Evolutionary conservation across 164 flowering plant species (phyloP).

Genomic region (Warburgia ugandensis): DNA sequence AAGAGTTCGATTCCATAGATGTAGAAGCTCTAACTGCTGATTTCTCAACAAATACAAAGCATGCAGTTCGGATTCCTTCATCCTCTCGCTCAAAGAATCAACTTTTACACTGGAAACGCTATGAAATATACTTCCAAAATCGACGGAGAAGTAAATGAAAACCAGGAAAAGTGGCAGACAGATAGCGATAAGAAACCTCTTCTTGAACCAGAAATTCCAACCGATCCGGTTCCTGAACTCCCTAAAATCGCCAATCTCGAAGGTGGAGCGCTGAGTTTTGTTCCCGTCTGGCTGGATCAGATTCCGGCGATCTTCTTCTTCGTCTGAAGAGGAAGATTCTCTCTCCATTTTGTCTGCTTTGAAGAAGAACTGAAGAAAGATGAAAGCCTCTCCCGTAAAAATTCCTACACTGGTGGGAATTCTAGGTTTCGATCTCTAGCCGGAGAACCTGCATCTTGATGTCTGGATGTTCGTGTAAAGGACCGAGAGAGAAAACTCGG

Average conservation of each 20-base stretch:
- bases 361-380: no score
- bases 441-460: no score
- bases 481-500: no score
- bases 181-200: slow-evolving; percentile 42
- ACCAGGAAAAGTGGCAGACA: slow-evolving; percentile 39
- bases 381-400: no score
- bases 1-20: slow-evolving; percentile 53
- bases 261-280: slow-evolving; percentile 10
- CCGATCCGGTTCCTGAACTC: slow-evolving; percentile 8
- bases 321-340: slow-evolving; percentile 39
- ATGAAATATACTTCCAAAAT: slow-evolving; percentile 31
- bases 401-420: no score
- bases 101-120: slow-evolving; percentile 11
- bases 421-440: no score
- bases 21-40: slow-evolving; percentile 59
- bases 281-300: slow-evolving; percentile 39
- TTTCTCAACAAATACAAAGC: slow-evolving; percentile 60
- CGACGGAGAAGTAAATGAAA: slow-evolving; percentile 42
- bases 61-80: slow-evolving; percentile 70
- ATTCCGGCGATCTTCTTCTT: slow-evolving; percentile 50
- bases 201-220: slow-evolving; percentile 20
- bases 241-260: slow-evolving; percentile 16
- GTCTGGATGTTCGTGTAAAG: no score
- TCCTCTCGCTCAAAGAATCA: slow-evolving; percentile 24
- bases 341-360: slow-evolving; percentile 19